Evolutionary conservation across 805 yeast species (phyloP).

Genomic region (Candida pseudofarinosa): DNA sequence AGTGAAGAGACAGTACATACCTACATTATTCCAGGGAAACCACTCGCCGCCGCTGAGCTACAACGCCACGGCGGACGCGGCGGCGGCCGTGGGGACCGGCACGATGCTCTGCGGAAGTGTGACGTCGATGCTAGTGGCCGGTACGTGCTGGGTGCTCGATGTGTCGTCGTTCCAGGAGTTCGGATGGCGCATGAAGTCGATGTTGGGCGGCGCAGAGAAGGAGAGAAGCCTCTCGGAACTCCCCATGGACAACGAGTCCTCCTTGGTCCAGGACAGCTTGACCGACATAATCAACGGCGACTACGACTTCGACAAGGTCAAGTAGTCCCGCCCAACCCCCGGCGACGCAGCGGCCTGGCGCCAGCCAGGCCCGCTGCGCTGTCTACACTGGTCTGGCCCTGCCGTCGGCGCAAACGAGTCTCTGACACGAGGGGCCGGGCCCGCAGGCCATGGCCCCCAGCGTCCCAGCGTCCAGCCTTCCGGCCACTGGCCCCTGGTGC

Average conservation of each 20-base stretch:
- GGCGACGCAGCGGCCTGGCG: too few relatives aligned
- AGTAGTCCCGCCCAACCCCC: too few relatives aligned
- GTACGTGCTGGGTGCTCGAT: conserved; percentile 77
- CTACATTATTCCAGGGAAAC: conserved; percentile 77
- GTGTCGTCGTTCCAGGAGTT: conserved; percentile 67
- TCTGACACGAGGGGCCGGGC: too few relatives aligned
- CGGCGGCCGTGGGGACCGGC: conserved; percentile 80
- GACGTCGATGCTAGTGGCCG: conserved; percentile 67
- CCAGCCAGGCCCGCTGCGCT: too few relatives aligned
- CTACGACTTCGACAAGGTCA: conserved; percentile 22
- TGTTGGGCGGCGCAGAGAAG: conserved; percentile 66
- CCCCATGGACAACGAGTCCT: conserved; percentile 55
- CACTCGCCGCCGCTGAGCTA: conserved; percentile 77
- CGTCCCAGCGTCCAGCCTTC: too few relatives aligned
- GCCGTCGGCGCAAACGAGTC: too few relatives aligned
- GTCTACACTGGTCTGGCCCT: too few relatives aligned
- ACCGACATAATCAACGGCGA: conserved; percentile 48
- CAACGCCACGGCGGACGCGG: conserved; percentile 77
- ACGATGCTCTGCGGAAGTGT: conserved; percentile 70
- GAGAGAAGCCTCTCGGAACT: conserved; percentile 41
- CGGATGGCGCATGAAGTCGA: conserved; percentile 59
- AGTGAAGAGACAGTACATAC: conserved; percentile 65
- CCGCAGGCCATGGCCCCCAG: too few relatives aligned
- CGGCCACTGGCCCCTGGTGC: too few relatives aligned
- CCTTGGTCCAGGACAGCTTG: conserved; percentile 51